These are phyloP conservation scores for Neurospora tetraspora DNA, from an alignment of 495 filamentous ascomycete species.

Conservation along the genomic window DNA sequence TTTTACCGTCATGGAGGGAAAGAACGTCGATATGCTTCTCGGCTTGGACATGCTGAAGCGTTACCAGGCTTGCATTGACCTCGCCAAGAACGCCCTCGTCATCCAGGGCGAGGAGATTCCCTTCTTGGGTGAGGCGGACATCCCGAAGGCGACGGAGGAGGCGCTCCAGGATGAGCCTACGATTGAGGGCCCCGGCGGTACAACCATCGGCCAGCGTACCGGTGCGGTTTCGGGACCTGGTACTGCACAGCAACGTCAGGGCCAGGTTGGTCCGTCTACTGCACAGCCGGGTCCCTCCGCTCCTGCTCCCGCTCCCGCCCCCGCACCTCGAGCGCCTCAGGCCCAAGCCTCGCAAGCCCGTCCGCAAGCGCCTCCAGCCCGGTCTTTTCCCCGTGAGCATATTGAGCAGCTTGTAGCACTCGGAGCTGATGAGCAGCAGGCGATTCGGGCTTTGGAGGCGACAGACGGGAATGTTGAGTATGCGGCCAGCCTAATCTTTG, in stretches of 20 bases:
- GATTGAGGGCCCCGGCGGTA: slow-evolving; percentile 77
- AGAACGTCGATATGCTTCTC: slow-evolving; percentile 88
- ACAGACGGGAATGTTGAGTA: slow-evolving; percentile 78
- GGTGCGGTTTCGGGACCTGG: slow-evolving; percentile 64
- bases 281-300: slow-evolving; percentile 17
- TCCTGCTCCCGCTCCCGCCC: slow-evolving; percentile 17
- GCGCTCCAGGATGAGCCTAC: slow-evolving; percentile 69
- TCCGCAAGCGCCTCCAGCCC: slow-evolving; percentile 13
- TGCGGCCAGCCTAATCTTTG: slow-evolving; percentile 76
- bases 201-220: slow-evolving; percentile 72
- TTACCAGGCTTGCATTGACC: slow-evolving; percentile 86
- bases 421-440: slow-evolving; percentile 68
- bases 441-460: slow-evolving; percentile 68
- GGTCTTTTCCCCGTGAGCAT: slow-evolving; percentile 46
- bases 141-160: slow-evolving; percentile 70
- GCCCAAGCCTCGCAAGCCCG: not conserved
- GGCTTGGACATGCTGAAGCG: slow-evolving; percentile 94
- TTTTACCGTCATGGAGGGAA: slow-evolving; percentile 99
- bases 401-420: slow-evolving; percentile 67
- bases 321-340: slow-evolving; percentile 2
- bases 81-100: slow-evolving; percentile 64
- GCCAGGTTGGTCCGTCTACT: slow-evolving; percentile 5
- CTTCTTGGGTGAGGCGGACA: slow-evolving; percentile 88
- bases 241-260: slow-evolving; percentile 1
- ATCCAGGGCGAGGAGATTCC: slow-evolving; percentile 81